phyloP scores from a whole-genome alignment of 75 land plant genomes.

The Larix kaempferi region DNA sequence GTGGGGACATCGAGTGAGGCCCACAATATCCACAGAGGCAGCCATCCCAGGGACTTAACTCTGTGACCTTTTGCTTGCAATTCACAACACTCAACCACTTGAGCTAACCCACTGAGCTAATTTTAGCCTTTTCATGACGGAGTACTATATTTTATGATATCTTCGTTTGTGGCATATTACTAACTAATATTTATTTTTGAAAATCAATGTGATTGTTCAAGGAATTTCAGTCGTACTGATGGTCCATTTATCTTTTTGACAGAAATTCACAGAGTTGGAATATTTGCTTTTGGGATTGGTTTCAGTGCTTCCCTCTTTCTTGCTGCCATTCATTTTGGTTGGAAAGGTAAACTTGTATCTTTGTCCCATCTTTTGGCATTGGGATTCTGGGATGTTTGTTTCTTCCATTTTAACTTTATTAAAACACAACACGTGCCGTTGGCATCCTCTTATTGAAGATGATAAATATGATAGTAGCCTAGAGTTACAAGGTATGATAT shows the following conservation, averaged over 20 bases:
- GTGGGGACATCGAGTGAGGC: too few relatives aligned
- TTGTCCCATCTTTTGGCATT: too few relatives aligned
- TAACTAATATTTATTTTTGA: not conserved
- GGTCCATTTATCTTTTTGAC: constrained; percentile 6
- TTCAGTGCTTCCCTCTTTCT: not conserved
- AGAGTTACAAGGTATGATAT: too few relatives aligned
- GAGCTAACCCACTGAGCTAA: not conserved
- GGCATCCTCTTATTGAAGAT: too few relatives aligned
- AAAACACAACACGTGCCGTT: too few relatives aligned
- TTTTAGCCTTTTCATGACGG: not conserved
- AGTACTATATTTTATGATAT: not conserved
- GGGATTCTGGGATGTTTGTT: too few relatives aligned
- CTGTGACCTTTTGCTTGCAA: too few relatives aligned
- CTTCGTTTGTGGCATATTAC: not conserved
- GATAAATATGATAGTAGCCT: too few relatives aligned
- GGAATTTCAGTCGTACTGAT: not conserved
- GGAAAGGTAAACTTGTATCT: not conserved
- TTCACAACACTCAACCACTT: too few relatives aligned
- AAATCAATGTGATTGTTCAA: not conserved
- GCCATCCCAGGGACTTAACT: too few relatives aligned
- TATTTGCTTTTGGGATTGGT: not conserved
- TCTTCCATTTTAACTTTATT: too few relatives aligned
- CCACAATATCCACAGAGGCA: too few relatives aligned
- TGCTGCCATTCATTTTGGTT: not conserved
- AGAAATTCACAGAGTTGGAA: not conserved